Evolutionary conservation across 441 rosid species (phyloP), one percentile per base, ranked within the genome.

Genomic region (Omphalea diandra): DNA sequence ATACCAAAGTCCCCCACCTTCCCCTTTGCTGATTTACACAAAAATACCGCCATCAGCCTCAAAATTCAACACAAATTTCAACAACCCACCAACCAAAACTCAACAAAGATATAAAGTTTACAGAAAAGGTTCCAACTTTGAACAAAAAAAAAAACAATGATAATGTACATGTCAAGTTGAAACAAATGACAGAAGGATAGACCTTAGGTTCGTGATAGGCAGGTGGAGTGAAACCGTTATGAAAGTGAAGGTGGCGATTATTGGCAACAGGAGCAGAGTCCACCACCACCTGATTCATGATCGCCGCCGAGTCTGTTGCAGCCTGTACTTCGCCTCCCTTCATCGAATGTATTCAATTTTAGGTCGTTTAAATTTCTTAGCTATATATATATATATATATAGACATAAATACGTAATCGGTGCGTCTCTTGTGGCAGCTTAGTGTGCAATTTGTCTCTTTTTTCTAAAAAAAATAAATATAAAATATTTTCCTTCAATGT

Each of bases 1-100:
- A 77, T 8, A 78, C 27, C 67, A 83, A 26, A 66, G 70, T 73
- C 57, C 67, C 78, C 83, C 81, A 62, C 72, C 65, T 62, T 55
- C 81, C 70, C 17, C 26, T 76, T 33, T 64, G 71, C 89, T 82
- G 41, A 54, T 67, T 65, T 55, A 63, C 60, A 70, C 24, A 9
- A 38, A 54, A 14, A 14, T 31, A 55, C 41, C n/a, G 2, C 53
- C 15, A 20, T 60, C 1, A n/a, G 31, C 38, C 47, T 36, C 27
- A 7, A 33, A 5, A 35, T 32, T 18, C 57, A 56, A 12, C 4
- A 46, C 27, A 31, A 73, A 33, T 38, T 46, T 26, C 7, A n/a
- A 58, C 4, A 26, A 63, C 27, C 65, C 59, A 49, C 10, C 22
- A 32, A 63, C 3, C 50, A 31, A 68, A 60, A 67, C 26, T 14